Percentiles rank a stretch among this genome's conserved stretches.
Evolutionary conservation across 2,329 filamentous ascomycete genomes (phyloP).

Genomic region (Aspergillus chevalieri): DNA sequence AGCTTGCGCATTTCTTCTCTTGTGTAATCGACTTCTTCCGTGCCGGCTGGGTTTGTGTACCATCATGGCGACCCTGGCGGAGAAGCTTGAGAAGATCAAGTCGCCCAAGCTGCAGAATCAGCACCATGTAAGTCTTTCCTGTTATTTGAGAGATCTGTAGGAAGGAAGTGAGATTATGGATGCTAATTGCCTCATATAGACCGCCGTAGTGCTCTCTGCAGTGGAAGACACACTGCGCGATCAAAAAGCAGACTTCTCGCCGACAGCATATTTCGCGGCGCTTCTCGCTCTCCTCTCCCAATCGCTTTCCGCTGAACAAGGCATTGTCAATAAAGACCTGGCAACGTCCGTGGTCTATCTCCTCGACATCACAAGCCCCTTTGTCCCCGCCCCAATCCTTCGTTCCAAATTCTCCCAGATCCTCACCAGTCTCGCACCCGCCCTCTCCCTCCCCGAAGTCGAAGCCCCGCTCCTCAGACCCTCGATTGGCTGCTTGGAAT

Average conservation of each 20-base stretch:
- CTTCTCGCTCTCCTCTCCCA: constrained; percentile 80
- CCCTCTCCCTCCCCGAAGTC: constrained; percentile 70
- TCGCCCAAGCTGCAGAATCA: constrained; percentile 94
- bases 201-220: constrained; percentile 74
- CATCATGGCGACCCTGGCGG: constrained; percentile 62
- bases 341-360: constrained; percentile 87
- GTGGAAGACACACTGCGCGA: constrained; percentile 89
- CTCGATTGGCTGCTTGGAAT: constrained; percentile 88
- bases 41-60: constrained; percentile 20
- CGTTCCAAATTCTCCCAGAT: constrained; percentile 95
- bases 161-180: background rate
- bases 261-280: constrained; percentile 94
- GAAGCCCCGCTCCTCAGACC: constrained; percentile 81
- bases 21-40: constrained; percentile 12
- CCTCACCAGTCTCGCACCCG: constrained; percentile 75
- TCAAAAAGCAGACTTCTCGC: constrained; percentile 73
- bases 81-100: constrained; percentile 95
- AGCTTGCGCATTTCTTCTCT: constrained; percentile 5
- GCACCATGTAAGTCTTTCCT: constrained; percentile 62
- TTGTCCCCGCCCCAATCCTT: constrained; percentile 76
- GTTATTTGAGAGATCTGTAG: background rate
- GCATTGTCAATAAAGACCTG: constrained; percentile 71
- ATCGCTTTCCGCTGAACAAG: constrained; percentile 57
- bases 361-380: constrained; percentile 83
- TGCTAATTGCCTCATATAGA: constrained; percentile 12